phyloP scores from a whole-genome alignment of 176 grass and related monocot species.

The maize (Zea mays) region Zm-B73-REFERENCE-NAM-5.0 NC_050099.1:161138001-161138500 shows the following conservation, averaged over 20 bases:
- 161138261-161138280: too few relatives aligned
- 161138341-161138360: conserved; percentile 92
- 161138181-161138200: conserved; percentile 14
- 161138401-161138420: conserved; percentile 91
- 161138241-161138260: background rate
- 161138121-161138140: conserved; percentile 85
- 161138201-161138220: background rate
- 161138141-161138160: conserved; percentile 93
- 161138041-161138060: conserved; percentile 42
- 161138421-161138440: conserved; percentile 94
- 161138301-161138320: too few relatives aligned
- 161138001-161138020: too few relatives aligned
- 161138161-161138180: conserved; percentile 43
- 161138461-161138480: conserved; percentile 62
- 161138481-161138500: too few relatives aligned
- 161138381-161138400: conserved; percentile 94
- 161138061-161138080: conserved; percentile 97
- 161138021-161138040: conserved; percentile 30
- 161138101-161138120: conserved; percentile 84
- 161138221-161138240: background rate
- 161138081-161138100: conserved; percentile 88
- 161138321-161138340: conserved; percentile 31
- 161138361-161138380: conserved; percentile 98
- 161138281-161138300: too few relatives aligned
- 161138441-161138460: conserved; percentile 97